Percentiles rank a stretch among this genome's conserved stretches.
These are phyloP conservation scores for Bonia amplexicaulis DNA, from an alignment of 176 grass and related monocot species.

Conservation along the genomic window DNA sequence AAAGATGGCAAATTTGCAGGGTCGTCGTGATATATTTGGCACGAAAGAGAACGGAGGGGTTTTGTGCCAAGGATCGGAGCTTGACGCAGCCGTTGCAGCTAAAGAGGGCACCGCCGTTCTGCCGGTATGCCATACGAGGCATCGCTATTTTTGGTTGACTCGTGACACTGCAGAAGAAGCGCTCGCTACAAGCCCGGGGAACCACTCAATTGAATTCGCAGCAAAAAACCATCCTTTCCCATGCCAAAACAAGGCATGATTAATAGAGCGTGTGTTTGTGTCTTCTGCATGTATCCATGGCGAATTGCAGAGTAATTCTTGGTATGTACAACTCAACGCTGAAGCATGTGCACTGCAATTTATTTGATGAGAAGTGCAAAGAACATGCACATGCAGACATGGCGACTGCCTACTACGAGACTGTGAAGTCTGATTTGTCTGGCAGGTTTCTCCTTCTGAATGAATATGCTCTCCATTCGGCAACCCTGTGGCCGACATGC, in stretches of 20 bases:
- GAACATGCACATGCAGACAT: not conserved
- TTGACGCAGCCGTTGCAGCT: slow-evolving; percentile 22
- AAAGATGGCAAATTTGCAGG: not conserved
- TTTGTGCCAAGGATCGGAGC: not conserved
- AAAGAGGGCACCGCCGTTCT: slow-evolving; percentile 38
- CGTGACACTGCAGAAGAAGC: not conserved
- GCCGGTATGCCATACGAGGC: not conserved
- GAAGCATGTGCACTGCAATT: not conserved
- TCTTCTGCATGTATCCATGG: not conserved
- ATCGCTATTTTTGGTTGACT: slow-evolving; percentile 44
- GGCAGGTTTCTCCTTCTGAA: too few relatives aligned
- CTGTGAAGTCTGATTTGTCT: too few relatives aligned
- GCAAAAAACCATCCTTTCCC: not conserved
- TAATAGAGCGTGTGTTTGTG: not conserved
- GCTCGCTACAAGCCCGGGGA: slow-evolving; percentile 32
- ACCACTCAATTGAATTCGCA: slow-evolving; percentile 9
- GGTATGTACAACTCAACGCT: not conserved
- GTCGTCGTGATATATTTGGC: not conserved
- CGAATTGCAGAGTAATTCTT: not conserved
- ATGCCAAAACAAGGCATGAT: not conserved
- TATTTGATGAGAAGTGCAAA: not conserved
- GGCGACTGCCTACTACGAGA: too few relatives aligned
- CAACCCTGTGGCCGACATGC: not conserved
- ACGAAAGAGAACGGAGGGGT: not conserved
- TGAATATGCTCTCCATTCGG: too few relatives aligned